phyloP scores from a whole-genome alignment of 78 protist species.

The Guillardia theta region DNA sequence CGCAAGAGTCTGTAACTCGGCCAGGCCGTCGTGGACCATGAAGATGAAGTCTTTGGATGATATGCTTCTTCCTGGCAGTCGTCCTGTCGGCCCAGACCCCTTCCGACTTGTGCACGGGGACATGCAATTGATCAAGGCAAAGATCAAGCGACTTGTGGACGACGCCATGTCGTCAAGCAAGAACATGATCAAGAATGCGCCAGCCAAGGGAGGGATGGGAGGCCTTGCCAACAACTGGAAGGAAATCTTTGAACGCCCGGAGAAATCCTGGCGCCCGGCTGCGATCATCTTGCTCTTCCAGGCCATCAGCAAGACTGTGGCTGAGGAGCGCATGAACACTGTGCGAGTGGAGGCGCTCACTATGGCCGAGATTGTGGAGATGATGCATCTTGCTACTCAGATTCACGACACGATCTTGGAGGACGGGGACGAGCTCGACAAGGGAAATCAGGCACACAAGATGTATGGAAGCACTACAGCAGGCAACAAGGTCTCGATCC shows the following conservation, averaged over 20 bases:
- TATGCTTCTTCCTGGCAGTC: no score
- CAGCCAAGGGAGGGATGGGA: background rate
- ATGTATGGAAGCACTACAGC: slow-evolving; percentile 11
- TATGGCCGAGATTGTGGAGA: slow-evolving; percentile 1
- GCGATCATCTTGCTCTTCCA: background rate
- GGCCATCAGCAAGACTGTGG: background rate
- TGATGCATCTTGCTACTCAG: slow-evolving; percentile 5
- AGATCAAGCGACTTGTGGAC: background rate
- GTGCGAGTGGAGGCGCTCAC: background rate
- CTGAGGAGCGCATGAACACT: background rate
- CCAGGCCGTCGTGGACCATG: no score
- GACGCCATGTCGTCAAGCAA: background rate
- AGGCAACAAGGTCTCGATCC: slow-evolving; percentile 18
- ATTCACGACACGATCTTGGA: slow-evolving; percentile 23
- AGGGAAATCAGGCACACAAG: slow-evolving; percentile 19
- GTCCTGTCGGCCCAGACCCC: slow-evolving; percentile 31
- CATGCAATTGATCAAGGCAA: background rate
- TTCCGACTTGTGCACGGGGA: background rate
- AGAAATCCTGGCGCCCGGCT: slow-evolving; percentile 15
- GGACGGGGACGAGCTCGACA: background rate
- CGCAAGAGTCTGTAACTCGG: no score
- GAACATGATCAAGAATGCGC: background rate
- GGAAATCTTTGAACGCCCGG: background rate
- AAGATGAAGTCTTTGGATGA: no score
- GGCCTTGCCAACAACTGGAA: background rate